Conservation (phyloP, 1,284 basidiomycete genomes). For the Marasmius oreades region DNA sequence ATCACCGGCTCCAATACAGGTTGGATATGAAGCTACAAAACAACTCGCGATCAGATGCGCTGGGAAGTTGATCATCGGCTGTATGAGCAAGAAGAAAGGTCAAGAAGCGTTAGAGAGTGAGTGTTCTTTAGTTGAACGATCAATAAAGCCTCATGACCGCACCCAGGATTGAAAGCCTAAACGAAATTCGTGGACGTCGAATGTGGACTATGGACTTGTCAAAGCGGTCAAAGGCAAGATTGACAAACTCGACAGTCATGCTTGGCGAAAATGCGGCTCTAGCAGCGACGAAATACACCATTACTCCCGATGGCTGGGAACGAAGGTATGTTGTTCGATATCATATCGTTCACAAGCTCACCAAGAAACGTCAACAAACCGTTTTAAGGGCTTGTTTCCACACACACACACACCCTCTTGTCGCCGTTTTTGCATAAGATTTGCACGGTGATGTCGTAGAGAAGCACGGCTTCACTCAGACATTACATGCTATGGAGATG, state of each 20-base stretch:
- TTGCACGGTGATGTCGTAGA: too few relatives aligned
- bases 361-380: too few relatives aligned
- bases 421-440: too few relatives aligned
- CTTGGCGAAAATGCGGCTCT: conserved; percentile 37
- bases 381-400: too few relatives aligned
- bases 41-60: conserved; percentile 31
- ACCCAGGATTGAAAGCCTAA: conserved; percentile 25
- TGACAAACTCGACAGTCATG: conserved; percentile 27
- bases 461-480: too few relatives aligned
- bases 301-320: conserved; percentile 36
- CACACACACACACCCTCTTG: too few relatives aligned
- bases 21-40: conserved; percentile 29
- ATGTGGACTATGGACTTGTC: conserved; percentile 37
- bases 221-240: conserved; percentile 33
- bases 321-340: conserved; percentile 23
- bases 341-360: too few relatives aligned
- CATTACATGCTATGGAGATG: too few relatives aligned
- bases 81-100: conserved; percentile 23
- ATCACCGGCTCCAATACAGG: conserved; percentile 32
- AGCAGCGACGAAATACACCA: conserved; percentile 14
- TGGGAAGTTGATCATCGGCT: conserved; percentile 24
- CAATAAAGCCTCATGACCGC: background rate
- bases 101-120: conserved; percentile 19
- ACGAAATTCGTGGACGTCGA: conserved; percentile 30
- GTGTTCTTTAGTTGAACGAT: background rate